Evolutionary conservation across 2,329 filamentous ascomycete species (phyloP).

Genomic region (Juglanconis oblonga): DNA sequence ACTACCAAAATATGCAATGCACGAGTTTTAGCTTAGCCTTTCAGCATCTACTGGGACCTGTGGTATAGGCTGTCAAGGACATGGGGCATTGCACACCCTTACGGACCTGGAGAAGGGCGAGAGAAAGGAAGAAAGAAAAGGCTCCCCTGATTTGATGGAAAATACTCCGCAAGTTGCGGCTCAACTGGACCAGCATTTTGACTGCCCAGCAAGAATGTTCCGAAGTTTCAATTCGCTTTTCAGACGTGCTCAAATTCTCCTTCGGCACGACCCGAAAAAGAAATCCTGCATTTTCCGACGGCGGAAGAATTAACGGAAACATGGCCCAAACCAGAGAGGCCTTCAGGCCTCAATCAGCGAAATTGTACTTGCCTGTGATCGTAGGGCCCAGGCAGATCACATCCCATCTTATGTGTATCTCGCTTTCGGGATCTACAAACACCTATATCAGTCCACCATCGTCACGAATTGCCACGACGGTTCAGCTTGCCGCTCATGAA

Average conservation of each 20-base stretch:
- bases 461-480: slow-evolving; percentile 1
- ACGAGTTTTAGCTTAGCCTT: neutral
- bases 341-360: too few species aligned
- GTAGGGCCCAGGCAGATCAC: neutral
- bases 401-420: neutral
- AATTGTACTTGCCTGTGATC: neutral
- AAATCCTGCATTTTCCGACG: neutral
- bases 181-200: neutral
- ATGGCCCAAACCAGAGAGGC: too few species aligned
- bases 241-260: neutral
- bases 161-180: too few species aligned
- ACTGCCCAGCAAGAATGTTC: neutral
- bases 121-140: too few species aligned
- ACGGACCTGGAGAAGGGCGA: too few species aligned
- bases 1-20: neutral
- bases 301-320: too few species aligned
- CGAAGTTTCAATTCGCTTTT: neutral
- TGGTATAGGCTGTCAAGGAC: too few species aligned
- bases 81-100: too few species aligned
- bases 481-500: neutral
- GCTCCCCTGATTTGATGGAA: too few species aligned
- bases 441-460: neutral
- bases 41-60: neutral
- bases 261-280: neutral
- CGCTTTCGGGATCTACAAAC: slow-evolving; percentile 7